A percentile compares a stretch with the other conserved stretches of the same genome.
Conservation (phyloP, 192 early-diverging fungal genomes). For the Geranomyces michiganensis region DNA sequence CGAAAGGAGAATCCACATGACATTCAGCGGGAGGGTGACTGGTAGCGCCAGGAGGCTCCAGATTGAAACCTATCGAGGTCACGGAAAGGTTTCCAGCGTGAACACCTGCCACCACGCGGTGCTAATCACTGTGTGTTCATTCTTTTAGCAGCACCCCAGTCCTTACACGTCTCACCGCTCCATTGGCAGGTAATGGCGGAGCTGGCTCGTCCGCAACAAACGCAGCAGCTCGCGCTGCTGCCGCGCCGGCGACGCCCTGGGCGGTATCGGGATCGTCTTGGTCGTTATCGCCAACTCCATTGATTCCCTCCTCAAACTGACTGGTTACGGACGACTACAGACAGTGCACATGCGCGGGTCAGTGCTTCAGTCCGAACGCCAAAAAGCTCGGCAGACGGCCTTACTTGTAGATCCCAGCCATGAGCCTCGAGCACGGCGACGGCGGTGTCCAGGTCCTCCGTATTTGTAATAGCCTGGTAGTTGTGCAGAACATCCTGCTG, state of each 20-base stretch:
- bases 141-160: no score
- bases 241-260: no score
- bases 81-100: background rate
- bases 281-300: background rate
- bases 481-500: constrained; percentile 37
- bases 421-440: constrained; percentile 36
- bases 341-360: background rate
- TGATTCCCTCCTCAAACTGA: background rate
- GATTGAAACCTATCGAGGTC: constrained; percentile 13
- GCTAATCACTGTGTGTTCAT: no score
- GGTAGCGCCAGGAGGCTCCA: constrained; percentile 39
- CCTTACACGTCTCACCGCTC: background rate
- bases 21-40: constrained; percentile 35
- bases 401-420: constrained; percentile 48
- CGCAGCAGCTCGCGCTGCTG: no score
- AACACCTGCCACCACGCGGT: no score
- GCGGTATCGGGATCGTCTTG: no score
- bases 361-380: background rate
- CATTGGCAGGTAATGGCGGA: background rate
- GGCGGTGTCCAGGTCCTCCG: constrained; percentile 40
- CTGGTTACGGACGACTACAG: background rate
- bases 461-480: constrained; percentile 48
- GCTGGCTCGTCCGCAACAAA: no score
- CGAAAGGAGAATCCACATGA: constrained; percentile 37
- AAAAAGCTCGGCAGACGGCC: constrained; percentile 5